Conservation (phyloP, 2,329 filamentous ascomycete genomes). For the Alternaria sp. region DNA sequence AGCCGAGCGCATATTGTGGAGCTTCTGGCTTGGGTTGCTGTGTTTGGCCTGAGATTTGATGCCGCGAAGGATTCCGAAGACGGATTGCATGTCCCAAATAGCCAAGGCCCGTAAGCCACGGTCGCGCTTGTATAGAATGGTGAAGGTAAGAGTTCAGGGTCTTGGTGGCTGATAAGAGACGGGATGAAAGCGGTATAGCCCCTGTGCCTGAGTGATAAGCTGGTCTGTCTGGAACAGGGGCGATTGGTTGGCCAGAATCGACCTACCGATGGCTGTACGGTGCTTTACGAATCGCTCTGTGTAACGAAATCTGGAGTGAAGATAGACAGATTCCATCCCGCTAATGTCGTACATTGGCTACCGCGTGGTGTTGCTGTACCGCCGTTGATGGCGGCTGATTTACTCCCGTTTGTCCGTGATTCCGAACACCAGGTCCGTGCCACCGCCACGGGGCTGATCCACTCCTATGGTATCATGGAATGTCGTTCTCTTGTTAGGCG, state of each 20-base stretch:
- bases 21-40: constrained; percentile 12
- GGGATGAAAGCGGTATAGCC: constrained; percentile 18
- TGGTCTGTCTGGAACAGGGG: constrained; percentile 14
- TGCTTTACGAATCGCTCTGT: constrained; percentile 35
- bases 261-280: constrained; percentile 27
- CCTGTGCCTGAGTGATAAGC: constrained; percentile 31
- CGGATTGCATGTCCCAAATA: constrained; percentile 17
- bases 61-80: constrained; percentile 12
- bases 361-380: constrained; percentile 24
- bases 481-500: neutral
- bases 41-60: constrained; percentile 16
- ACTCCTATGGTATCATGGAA: constrained; percentile 2
- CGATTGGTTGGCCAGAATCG: constrained; percentile 22
- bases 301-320: constrained; percentile 22
- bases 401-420: constrained; percentile 27
- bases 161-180: constrained; percentile 29
- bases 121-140: constrained; percentile 23
- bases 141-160: constrained; percentile 22
- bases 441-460: constrained; percentile 8
- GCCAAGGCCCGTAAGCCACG: constrained; percentile 19
- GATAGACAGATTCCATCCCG: constrained; percentile 26
- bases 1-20: constrained; percentile 20
- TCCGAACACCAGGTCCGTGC: constrained; percentile 32
- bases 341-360: constrained; percentile 20
- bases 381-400: constrained; percentile 28